A percentile compares a stretch with the other conserved stretches of the same genome.
Conservation (phyloP, 2,329 filamentous ascomycete species). For the Fusarium sp. region DNA sequence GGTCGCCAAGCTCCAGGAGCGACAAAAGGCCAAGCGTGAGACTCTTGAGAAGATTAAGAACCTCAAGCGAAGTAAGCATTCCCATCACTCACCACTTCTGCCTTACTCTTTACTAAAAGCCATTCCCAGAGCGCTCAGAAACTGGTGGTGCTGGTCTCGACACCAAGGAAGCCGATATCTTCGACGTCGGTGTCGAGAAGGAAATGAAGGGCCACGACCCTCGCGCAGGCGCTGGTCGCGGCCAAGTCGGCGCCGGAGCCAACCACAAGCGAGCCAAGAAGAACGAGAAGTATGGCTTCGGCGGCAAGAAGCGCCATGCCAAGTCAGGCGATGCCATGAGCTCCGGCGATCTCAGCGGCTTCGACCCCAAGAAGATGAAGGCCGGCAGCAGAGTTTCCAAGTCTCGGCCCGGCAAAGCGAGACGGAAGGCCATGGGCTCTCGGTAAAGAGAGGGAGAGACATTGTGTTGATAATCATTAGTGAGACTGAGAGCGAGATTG, state of each 20-base stretch:
- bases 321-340: conserved; percentile 92
- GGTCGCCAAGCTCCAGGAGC: conserved; percentile 93
- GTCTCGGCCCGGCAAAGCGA: conserved; percentile 59
- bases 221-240: conserved; percentile 51
- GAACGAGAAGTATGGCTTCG: conserved; percentile 92
- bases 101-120: conserved; percentile 34
- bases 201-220: conserved; percentile 57
- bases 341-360: conserved; percentile 80
- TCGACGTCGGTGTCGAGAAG: conserved; percentile 86
- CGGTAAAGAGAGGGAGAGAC: conserved; percentile 24
- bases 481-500: neutral
- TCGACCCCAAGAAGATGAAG: conserved; percentile 88
- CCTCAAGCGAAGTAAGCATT: conserved; percentile 87
- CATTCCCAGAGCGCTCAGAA: conserved; percentile 81
- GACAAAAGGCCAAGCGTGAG: conserved; percentile 89
- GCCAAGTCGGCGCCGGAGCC: conserved; percentile 37
- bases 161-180: conserved; percentile 83
- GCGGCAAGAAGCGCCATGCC: conserved; percentile 89
- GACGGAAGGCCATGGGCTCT: conserved; percentile 55
- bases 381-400: conserved; percentile 53
- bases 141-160: conserved; percentile 65
- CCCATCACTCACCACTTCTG: neutral
- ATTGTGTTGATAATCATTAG: conserved; percentile 3
- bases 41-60: conserved; percentile 95
- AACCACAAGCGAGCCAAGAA: conserved; percentile 89